Base-by-base conservation (phyloP, 495 filamentous ascomycete genomes). In the Poronia punctata region DNA sequence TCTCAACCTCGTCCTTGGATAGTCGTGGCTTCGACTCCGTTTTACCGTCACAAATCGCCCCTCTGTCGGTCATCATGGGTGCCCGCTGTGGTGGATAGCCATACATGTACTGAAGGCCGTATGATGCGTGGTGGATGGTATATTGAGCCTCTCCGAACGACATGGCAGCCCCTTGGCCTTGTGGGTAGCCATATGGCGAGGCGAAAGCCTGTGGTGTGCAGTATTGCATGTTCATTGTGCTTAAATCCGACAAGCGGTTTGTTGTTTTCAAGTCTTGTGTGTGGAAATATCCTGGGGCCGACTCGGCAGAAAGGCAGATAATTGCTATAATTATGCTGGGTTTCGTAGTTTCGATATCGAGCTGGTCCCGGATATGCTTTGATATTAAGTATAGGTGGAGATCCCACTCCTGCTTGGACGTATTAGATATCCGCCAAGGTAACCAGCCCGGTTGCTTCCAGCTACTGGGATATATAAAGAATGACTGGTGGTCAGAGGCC, bases 1-100 rank as follows among this genome's bases (percentile, higher is more conserved):
- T 74, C 46, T 86, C 83, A 18, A 88, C 79, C 66, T 90, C 85
- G 41, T 88, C 84, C 62, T 86, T 87, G 32, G 84, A 82, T 52
- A 90, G 70, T 17, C 84, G 72, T 9, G 85, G 83, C 32, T 76
- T 76, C 5, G 72, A 70, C 39, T 78, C 74, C 33, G 67, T 65
- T 54, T 66, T 67, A 15, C 52, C 40, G 5, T 59, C 52, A 28
- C 38, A 41, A 24, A 53, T 28, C 5, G 23, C 29, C 24, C 29
- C 43, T 15, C 49, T 43, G 6, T 56, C 52, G 33, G 46, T n/a
- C 28, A 56, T 36, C 28, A 53, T 35, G 10, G 54, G 55, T 15
- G 19, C 35, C 12, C 49, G 52, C 10, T 45, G 49, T 30, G 45
- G 36, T 29, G 48, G 52, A 15, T 53, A 59, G 30, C 46, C 49